Evolutionary conservation across 192 early-diverging fungal genomes (phyloP), one percentile per base, ranked within the genome.

Genomic region (Chytriomyces sp.): DNA sequence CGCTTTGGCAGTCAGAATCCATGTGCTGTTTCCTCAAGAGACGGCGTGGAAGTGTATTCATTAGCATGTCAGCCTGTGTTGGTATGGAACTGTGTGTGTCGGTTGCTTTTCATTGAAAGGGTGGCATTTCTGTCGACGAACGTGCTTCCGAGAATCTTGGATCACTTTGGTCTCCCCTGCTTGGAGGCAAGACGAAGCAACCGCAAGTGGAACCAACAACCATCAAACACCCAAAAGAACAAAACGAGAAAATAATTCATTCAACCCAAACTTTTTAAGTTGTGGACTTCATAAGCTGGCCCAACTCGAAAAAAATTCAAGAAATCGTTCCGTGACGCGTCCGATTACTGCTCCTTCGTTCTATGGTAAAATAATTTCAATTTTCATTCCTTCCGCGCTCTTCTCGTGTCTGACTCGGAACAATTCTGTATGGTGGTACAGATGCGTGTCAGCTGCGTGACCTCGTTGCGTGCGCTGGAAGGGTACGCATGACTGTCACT

Each of bases 41-140:
- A 22, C 22, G 19, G 63, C 34, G 8, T 52, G 39, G 63, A 64
- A 64, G 26, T 64, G 63, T 38, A 38, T 64, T 7, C 49, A 28
- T 49, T 10, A 6, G 17, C 3, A 39, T 49, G 7, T 64, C 10
- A 6, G 25, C 6, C 5, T 52, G n/a, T n/a, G 22, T 33, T 64
- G 8, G 8, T 14, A 1, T 64, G 63, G 63, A 25, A 25, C 39
- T 22, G 22, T 6, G 10, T 64, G 26, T 64, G 39, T 26, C 32
- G 37, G 14, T n/a, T n/a, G n/a, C n/a, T n/a, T n/a, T n/a, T 12
- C 8, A 62, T 62, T 37, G 19, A 62, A 62, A 39, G 60, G 60
- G 31, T 12, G 14, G 36, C 19, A 17, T 17, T 12, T 0, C n/a
- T n/a, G n/a, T n/a, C n/a, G n/a, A n/a, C n/a, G n/a, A n/a, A n/a